These are phyloP conservation scores for Vitis hybrid DNA, from an alignment of 177 flowering plant genomes.

Conservation along the genomic window DNA sequence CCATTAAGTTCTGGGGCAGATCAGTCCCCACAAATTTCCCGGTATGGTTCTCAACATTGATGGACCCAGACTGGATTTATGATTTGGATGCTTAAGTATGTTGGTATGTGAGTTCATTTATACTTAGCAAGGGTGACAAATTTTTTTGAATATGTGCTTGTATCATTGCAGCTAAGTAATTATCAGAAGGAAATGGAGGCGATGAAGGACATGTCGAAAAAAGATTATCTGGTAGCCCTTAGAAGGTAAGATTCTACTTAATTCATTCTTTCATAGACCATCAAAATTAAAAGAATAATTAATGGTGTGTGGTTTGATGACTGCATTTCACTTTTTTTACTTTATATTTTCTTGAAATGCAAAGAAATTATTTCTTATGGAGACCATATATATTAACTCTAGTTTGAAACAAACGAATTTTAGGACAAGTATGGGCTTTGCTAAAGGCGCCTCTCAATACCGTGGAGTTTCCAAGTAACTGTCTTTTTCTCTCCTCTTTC, in stretches of 20 bases:
- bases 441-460: conserved; percentile 7
- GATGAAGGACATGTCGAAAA: conserved; percentile 13
- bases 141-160: too few relatives aligned
- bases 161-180: conserved; percentile 5
- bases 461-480: conserved; percentile 5
- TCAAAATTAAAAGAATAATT: too few relatives aligned
- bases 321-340: too few relatives aligned
- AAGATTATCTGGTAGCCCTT: conserved; percentile 7
- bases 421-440: conserved; percentile 5
- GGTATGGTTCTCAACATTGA: conserved; percentile 6
- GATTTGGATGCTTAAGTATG: too few relatives aligned
- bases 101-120: too few relatives aligned
- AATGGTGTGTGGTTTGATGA: too few relatives aligned
- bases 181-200: conserved; percentile 11
- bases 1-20: conserved; percentile 21
- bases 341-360: too few relatives aligned
- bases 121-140: too few relatives aligned
- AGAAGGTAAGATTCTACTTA: conserved; percentile 17
- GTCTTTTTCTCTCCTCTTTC: conserved; percentile 4
- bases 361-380: too few relatives aligned
- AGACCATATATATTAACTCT: too few relatives aligned
- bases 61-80: too few relatives aligned
- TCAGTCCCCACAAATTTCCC: conserved; percentile 16
- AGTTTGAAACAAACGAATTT: neutral
- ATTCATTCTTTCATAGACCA: too few relatives aligned